A percentile compares a stretch with the other conserved stretches of the same genome.
These are phyloP conservation scores for Debaryomycetaceae sp. DNA, from an alignment of 1,139 yeast genomes.

Conservation along the genomic window DNA sequence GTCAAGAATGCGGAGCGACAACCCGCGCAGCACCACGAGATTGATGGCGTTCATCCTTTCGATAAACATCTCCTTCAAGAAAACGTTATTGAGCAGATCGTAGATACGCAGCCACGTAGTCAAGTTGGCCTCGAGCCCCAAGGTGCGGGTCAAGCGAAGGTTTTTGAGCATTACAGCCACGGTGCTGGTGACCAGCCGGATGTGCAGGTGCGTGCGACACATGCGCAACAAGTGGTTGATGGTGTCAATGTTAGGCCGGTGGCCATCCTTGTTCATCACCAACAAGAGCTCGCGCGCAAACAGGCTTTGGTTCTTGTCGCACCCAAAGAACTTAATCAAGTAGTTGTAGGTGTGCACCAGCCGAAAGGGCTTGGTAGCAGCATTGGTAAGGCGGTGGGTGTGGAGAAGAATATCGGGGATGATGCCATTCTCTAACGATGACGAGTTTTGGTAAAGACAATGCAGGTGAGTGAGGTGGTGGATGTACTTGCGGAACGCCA, in stretches of 20 bases:
- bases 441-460: constrained; percentile 31
- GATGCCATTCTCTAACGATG: constrained; percentile 33
- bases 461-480: constrained; percentile 33
- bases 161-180: constrained; percentile 28
- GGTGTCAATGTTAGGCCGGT: constrained; percentile 37
- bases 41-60: constrained; percentile 27
- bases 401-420: constrained; percentile 36
- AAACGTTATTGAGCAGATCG: constrained; percentile 34
- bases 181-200: constrained; percentile 31
- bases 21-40: constrained; percentile 30
- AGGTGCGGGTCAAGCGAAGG: constrained; percentile 23
- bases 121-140: constrained; percentile 30
- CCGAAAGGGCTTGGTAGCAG: constrained; percentile 25
- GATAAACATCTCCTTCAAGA: constrained; percentile 34
- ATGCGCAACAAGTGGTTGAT: constrained; percentile 34
- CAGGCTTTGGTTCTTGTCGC: constrained; percentile 36
- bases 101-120: constrained; percentile 37
- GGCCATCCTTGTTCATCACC: constrained; percentile 42
- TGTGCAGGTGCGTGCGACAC: constrained; percentile 29
- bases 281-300: constrained; percentile 39
- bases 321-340: constrained; percentile 41
- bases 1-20: constrained; percentile 29
- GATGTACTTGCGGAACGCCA: constrained; percentile 31
- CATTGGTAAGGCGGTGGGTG: constrained; percentile 35
- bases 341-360: constrained; percentile 38